Base-by-base conservation (phyloP, 2,329 filamentous ascomycete genomes). In the Drechmeria coniospora region DNA sequence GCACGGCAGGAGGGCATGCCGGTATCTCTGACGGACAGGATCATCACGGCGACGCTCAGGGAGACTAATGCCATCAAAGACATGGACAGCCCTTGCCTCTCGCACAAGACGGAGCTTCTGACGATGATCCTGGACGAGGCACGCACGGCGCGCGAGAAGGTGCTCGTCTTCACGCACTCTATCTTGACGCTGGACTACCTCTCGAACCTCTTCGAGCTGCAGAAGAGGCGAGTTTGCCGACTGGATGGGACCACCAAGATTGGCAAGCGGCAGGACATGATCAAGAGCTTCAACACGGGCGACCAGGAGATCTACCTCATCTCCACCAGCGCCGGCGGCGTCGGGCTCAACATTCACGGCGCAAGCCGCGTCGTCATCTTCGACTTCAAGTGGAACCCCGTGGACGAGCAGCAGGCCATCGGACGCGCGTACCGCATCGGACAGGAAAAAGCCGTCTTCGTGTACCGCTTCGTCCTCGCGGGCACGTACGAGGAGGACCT, bases 281-380 rank as follows among this genome's bases (percentile, higher is more conserved):
- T 77, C 7, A 79, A 80, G 35, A 45, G 53, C 0, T 92, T 93
- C 59, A 86, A 90, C 39, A 44, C 46, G 0, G 57, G 56, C 1
- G 36, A 51, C 3, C 49, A 54, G 2, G 63, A 73, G 15, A 61
- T 92, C 1, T 81, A 81, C 44, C 57, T 94, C 2, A 83, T 93
- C 31, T 92, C 83, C 0, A 93, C 83, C 1, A 73, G 53, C 33
- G 82, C 86, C 7, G 86, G 84, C 14, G 82, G 83, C 0, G 57
- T 84, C 2, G 86, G 86, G 0, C 59, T 93, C 27, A 94, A 94
- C 34, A 77, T 94, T 9, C 69, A 71, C 22, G 75, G 78, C 1
- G 86, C 86, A 1, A 93, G 84, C 46, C 71, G 86, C 13, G 80
- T 93, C 1, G 67, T 94, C 13, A 77, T 94, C 13, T 79, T 92